These are phyloP conservation scores for Sugiyamaella japonica DNA, from an alignment of 1,139 yeast species.

Conservation along the genomic window DNA sequence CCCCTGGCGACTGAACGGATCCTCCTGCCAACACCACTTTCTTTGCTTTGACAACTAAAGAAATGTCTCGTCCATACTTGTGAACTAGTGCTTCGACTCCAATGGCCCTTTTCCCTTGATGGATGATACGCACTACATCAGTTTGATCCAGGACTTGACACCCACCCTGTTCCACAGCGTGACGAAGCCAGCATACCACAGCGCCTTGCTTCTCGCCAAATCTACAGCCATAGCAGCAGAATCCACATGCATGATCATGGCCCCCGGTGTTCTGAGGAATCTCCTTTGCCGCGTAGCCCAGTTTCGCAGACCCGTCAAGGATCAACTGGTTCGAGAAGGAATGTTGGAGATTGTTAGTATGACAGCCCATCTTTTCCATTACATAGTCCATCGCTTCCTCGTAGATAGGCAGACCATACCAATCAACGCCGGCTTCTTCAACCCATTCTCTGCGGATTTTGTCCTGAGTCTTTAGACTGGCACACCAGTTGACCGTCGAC, in stretches of 20 bases:
- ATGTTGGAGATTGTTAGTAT: conserved; percentile 46
- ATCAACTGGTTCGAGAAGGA: conserved; percentile 51
- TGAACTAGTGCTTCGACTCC: conserved; percentile 44
- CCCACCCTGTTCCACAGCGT: conserved; percentile 52
- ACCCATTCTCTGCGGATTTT: conserved; percentile 59
- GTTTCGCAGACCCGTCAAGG: conserved; percentile 49
- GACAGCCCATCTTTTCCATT: conserved; percentile 54
- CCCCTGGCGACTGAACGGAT: conserved; percentile 53
- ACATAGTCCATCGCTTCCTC: conserved; percentile 54
- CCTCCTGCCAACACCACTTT: conserved; percentile 54
- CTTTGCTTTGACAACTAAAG: conserved; percentile 48
- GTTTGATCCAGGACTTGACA: conserved; percentile 51
- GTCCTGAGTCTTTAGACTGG: conserved; percentile 55
- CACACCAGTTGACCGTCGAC: conserved; percentile 63
- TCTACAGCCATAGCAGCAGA: conserved; percentile 56
- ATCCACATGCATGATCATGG: conserved; percentile 54
- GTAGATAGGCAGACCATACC: conserved; percentile 49
- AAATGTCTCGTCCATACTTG: conserved; percentile 32
- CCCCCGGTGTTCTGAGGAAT: conserved; percentile 55
- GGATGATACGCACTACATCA: conserved; percentile 46
- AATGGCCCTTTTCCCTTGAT: conserved; percentile 47
- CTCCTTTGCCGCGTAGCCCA: conserved; percentile 48
- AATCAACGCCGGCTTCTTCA: conserved; percentile 48
- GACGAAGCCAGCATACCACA: conserved; percentile 53
- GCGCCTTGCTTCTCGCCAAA: conserved; percentile 59